Base-by-base conservation (phyloP, 352 stramenopile genomes). In the Globisporangium radiosum region DNA sequence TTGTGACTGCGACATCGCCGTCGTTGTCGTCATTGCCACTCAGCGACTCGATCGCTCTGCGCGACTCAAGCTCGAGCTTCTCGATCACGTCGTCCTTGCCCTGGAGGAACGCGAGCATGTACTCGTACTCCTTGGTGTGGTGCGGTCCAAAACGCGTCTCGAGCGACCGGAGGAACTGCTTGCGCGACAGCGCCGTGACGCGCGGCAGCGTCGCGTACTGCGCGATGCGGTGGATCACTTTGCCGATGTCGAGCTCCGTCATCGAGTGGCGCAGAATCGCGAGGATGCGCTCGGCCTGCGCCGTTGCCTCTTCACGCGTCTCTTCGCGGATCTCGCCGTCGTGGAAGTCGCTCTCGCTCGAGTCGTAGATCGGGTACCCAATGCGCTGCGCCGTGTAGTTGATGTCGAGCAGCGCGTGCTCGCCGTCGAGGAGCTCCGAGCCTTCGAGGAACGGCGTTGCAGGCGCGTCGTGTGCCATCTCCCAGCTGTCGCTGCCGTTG, bases 191-290 rank as follows among this genome's bases (percentile, higher is more conserved):
- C 37, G 70, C 64, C 47, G 78, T 92, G 52, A 91, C 79, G n/a
- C 78, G 75, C 25, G 83, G 83, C 17, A 88, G 76, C 56, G 81
- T 90, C 4, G 85, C 79, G 61, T 90, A 92, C 58, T 92, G 80
- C 19, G 79, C 82, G 52, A 92, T 76, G 51, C 85, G 83, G 47
- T 92, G 82, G 49, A 92, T 81, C 7, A 94, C 77, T 57, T 86
- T 85, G 60, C 85, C 80, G 37, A 92, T 91, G 63, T 89, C 76
- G 9, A 91, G 68, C 53, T 94, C 85, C 37, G 77, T 92, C 79
- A 94, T 89, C 59, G 82, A 90, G 64, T 92, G 80, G 10, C 85
- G 82, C 45, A 94, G 54, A 48, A 92, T 71, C 5, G 81, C 80
- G 54, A 94, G 73, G 47, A 94, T 87, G 45, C 73, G 69, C 71